A percentile compares a stretch with the other conserved stretches of the same genome.
phyloP scores from a whole-genome alignment of 2,329 filamentous ascomycete species.

The Sporothrix luriei region DNA sequence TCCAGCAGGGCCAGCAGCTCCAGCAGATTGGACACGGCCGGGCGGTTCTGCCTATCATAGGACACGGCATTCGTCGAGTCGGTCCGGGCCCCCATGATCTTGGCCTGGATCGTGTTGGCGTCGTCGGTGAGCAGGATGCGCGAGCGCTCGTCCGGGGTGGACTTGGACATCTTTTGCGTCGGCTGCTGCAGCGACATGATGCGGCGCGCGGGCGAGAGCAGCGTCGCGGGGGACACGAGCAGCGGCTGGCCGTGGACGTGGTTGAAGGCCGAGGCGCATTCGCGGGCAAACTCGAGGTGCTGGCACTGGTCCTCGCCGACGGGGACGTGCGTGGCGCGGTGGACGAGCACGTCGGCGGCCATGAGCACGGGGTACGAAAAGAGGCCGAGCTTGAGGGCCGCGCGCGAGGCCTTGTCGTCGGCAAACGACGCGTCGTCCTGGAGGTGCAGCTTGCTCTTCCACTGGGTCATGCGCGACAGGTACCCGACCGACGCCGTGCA shows the following conservation, averaged over 20 bases:
- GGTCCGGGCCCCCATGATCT: slow-evolving; percentile 74
- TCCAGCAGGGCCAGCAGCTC: slow-evolving; percentile 73
- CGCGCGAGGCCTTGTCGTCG: slow-evolving; percentile 60
- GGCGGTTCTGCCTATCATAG: slow-evolving; percentile 70
- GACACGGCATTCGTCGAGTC: slow-evolving; percentile 69
- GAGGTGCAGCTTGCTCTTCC: slow-evolving; percentile 85
- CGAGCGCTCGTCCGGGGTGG: slow-evolving; percentile 68
- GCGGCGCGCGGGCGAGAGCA: slow-evolving; percentile 76
- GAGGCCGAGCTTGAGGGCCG: slow-evolving; percentile 76
- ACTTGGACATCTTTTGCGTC: slow-evolving; percentile 91
- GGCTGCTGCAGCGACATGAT: slow-evolving; percentile 89
- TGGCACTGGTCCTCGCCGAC: slow-evolving; percentile 95
- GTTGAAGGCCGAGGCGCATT: slow-evolving; percentile 87
- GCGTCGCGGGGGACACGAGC: slow-evolving; percentile 63
- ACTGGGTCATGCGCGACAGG: slow-evolving; percentile 97
- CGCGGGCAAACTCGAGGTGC: slow-evolving; percentile 88
- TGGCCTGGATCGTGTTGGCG: slow-evolving; percentile 63
- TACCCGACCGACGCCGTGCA: slow-evolving; percentile 91
- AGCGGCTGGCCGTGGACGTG: slow-evolving; percentile 65
- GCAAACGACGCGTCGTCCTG: slow-evolving; percentile 60
- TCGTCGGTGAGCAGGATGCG: slow-evolving; percentile 81
- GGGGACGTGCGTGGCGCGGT: slow-evolving; percentile 88
- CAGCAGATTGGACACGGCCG: slow-evolving; percentile 85
- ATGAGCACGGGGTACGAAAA: slow-evolving; percentile 97
- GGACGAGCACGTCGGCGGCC: slow-evolving; percentile 89